A percentile compares a stretch with the other conserved stretches of the same genome.
These are phyloP conservation scores for Cynanchum wilfordii DNA, from an alignment of 257 asterid species.

Conservation along the genomic window DNA sequence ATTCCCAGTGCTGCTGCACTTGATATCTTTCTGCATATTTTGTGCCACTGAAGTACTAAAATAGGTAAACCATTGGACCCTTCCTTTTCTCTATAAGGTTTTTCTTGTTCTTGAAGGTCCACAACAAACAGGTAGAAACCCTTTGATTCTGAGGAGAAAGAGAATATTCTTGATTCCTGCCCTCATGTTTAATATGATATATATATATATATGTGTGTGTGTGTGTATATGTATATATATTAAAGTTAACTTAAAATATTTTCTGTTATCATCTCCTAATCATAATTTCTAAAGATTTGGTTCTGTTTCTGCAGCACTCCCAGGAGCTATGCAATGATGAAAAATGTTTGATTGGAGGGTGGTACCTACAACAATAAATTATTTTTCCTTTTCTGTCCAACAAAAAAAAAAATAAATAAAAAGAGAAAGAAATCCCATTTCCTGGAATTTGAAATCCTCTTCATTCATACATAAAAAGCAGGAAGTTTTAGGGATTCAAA, in stretches of 20 bases:
- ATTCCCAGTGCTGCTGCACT: background rate
- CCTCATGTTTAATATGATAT: background rate
- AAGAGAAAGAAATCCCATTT: background rate
- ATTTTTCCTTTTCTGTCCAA: background rate
- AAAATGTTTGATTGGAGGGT: background rate
- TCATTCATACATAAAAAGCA: background rate
- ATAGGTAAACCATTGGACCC: background rate
- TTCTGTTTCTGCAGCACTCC: background rate
- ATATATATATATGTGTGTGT: no score
- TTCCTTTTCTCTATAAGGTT: background rate
- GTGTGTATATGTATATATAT: no score
- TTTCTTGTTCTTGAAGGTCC: constrained; percentile 1
- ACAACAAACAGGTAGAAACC: background rate
- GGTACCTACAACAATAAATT: background rate
- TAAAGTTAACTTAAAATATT: background rate
- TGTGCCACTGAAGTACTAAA: background rate
- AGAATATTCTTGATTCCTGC: background rate
- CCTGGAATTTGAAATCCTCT: background rate
- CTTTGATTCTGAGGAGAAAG: background rate
- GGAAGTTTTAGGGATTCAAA: background rate
- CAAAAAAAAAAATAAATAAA: no score
- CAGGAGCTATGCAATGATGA: background rate
- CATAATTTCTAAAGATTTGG: background rate
- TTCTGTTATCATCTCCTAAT: background rate
- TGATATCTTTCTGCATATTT: background rate